phyloP scores from a whole-genome alignment of 192 early-diverging fungal species.

The Pilobolus umbonatus region DNA sequence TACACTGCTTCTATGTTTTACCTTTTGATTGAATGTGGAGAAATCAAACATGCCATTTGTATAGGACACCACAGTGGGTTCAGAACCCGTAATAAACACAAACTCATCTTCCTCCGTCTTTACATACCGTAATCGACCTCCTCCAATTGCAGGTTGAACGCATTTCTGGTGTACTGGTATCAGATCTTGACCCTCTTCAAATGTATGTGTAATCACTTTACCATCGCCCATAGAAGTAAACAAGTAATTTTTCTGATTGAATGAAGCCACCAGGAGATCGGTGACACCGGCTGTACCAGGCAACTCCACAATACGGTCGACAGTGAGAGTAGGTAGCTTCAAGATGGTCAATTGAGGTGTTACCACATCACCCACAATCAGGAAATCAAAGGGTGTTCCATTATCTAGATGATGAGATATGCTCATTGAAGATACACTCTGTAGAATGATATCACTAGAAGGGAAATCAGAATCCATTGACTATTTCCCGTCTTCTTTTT shows the following conservation, averaged over 20 bases:
- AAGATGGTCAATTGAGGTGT: too few relatives aligned
- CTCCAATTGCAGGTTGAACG: conserved; percentile 15
- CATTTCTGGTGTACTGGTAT: conserved; percentile 4
- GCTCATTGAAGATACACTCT: neutral
- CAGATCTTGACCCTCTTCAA: conserved; percentile 46
- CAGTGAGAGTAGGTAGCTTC: too few relatives aligned
- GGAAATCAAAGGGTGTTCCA: neutral
- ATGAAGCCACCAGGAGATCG: too few relatives aligned
- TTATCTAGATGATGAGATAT: neutral
- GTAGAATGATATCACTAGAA: neutral
- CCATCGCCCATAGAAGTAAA: conserved; percentile 61
- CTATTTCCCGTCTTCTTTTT: conserved; percentile 34
- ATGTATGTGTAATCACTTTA: conserved; percentile 57
- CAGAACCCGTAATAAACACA: conserved; percentile 80
- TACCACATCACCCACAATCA: conserved; percentile 46
- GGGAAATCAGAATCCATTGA: neutral
- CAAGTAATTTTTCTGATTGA: conserved; percentile 43
- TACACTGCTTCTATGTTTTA: conserved; percentile 12
- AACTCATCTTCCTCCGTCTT: conserved; percentile 45
- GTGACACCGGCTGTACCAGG: too few relatives aligned
- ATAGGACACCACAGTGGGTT: conserved; percentile 75
- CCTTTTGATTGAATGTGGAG: conserved; percentile 80
- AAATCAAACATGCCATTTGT: conserved; percentile 68
- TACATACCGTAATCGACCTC: conserved; percentile 50
- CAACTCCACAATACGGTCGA: too few relatives aligned